Percentiles rank a stretch among this genome's conserved stretches.
Conservation (phyloP, 2,329 filamentous ascomycete genomes). For the Fusarium mundagurra region DNA sequence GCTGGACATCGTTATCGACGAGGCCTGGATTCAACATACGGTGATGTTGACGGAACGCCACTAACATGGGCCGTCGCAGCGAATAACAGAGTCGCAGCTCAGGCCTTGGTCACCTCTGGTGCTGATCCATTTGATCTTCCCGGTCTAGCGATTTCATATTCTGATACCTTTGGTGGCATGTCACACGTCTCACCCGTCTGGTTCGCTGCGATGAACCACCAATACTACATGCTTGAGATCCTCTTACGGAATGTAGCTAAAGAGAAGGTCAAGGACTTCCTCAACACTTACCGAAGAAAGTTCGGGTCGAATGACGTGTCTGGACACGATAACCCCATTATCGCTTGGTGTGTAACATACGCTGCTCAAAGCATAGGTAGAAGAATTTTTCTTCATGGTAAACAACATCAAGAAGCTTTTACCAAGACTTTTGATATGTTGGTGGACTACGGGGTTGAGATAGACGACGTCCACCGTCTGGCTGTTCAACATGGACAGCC, state of each 20-base stretch:
- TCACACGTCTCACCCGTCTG: background rate
- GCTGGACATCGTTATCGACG: background rate
- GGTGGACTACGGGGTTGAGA: background rate
- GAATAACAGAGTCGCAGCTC: fast-evolving
- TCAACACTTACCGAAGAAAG: background rate
- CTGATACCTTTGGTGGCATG: background rate
- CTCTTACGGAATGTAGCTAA: fast-evolving
- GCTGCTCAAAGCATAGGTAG: background rate
- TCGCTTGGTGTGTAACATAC: background rate
- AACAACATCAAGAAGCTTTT: background rate
- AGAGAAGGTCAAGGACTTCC: fast-evolving
- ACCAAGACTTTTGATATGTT: background rate
- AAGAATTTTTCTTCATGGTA: fast-evolving
- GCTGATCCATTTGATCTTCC: background rate
- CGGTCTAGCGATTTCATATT: fast-evolving
- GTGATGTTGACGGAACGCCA: background rate
- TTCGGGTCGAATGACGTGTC: background rate
- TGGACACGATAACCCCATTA: background rate
- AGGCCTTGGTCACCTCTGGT: fast-evolving
- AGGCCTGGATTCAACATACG: background rate
- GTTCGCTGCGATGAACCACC: background rate
- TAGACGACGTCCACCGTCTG: background rate
- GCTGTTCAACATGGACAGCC: background rate
- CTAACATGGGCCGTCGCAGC: background rate
- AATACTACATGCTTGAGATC: background rate